Conservation (phyloP, 2,329 filamentous ascomycete genomes). For the Colletotrichum cuscutae region DNA sequence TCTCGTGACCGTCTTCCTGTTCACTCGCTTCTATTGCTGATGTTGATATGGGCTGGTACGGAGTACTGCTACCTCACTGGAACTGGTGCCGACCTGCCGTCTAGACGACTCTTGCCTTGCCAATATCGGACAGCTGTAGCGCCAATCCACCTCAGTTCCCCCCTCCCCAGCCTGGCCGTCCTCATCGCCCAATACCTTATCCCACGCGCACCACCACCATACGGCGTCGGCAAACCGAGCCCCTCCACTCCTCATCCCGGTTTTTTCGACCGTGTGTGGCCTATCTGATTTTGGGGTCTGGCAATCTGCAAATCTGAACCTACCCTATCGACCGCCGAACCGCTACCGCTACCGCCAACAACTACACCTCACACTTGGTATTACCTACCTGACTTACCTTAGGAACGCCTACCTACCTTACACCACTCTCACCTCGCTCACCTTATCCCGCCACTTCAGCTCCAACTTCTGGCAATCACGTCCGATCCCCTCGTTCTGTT, state of each 20-base stretch:
- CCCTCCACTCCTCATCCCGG: conserved; percentile 12
- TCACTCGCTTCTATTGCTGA: not conserved
- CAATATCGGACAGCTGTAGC: not conserved
- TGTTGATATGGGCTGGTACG: not conserved
- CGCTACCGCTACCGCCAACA: not conserved
- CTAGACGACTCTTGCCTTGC: not conserved
- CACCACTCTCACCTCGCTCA: not conserved
- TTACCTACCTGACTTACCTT: too few relatives aligned
- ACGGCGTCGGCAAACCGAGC: conserved; percentile 2
- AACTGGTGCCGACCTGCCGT: not conserved
- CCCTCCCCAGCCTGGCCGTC: conserved; percentile 8
- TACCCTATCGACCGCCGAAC: not conserved
- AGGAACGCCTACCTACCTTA: not conserved
- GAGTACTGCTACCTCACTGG: too few relatives aligned
- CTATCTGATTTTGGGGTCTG: conserved; percentile 20
- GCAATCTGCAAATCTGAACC: conserved; percentile 27
- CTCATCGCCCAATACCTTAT: not conserved
- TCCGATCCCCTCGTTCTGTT: conserved; percentile 2
- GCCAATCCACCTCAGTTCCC: not conserved
- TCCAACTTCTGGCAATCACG: conserved; percentile 6
- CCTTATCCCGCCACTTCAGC: not conserved
- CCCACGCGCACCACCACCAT: not conserved
- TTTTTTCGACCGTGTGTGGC: conserved; percentile 17
- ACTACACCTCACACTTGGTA: not conserved
- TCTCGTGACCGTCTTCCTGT: not conserved